Conservation (phyloP, 495 filamentous ascomycete species). For the Trichocladium uniseriatum region DNA sequence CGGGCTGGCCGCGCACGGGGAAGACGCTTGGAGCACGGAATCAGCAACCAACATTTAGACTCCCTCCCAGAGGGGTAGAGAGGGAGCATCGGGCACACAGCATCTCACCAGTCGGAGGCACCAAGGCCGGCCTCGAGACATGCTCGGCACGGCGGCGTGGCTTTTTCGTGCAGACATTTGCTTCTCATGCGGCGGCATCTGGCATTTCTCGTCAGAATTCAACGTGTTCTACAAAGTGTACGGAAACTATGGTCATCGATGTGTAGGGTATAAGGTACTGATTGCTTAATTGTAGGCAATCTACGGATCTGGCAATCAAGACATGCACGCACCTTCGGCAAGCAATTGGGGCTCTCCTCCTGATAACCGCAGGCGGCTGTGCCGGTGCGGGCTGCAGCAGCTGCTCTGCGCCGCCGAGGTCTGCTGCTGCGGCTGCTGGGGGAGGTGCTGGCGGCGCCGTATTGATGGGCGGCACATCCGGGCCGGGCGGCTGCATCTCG, state of each 20-base stretch:
- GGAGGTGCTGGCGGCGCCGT: slow-evolving; percentile 11
- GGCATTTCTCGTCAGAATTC: not conserved
- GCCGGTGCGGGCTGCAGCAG: slow-evolving; percentile 2
- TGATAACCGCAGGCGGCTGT: slow-evolving; percentile 11
- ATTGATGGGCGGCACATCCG: not conserved
- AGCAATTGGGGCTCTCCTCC: slow-evolving; percentile 40
- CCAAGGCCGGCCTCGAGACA: slow-evolving; percentile 36
- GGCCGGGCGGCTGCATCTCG: slow-evolving; percentile 18
- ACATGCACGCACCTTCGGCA: slow-evolving; percentile 37
- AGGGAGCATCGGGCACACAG: not conserved
- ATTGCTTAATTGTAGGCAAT: not conserved
- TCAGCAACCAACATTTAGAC: not conserved
- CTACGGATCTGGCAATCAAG: slow-evolving; percentile 6
- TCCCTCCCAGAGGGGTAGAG: no score
- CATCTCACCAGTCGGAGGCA: slow-evolving; percentile 35
- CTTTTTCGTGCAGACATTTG: slow-evolving; percentile 40
- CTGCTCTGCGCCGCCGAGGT: not conserved
- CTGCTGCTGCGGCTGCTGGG: not conserved
- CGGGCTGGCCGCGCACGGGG: slow-evolving; percentile 35
- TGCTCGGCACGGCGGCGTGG: slow-evolving; percentile 33
- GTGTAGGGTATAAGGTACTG: no score
- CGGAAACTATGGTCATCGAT: no score
- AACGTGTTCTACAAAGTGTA: not conserved
- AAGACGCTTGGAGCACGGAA: slow-evolving; percentile 26
- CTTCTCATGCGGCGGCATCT: slow-evolving; percentile 44